Conservation (phyloP, 805 yeast species). For the Saccharomycopsis fodiens region DNA sequence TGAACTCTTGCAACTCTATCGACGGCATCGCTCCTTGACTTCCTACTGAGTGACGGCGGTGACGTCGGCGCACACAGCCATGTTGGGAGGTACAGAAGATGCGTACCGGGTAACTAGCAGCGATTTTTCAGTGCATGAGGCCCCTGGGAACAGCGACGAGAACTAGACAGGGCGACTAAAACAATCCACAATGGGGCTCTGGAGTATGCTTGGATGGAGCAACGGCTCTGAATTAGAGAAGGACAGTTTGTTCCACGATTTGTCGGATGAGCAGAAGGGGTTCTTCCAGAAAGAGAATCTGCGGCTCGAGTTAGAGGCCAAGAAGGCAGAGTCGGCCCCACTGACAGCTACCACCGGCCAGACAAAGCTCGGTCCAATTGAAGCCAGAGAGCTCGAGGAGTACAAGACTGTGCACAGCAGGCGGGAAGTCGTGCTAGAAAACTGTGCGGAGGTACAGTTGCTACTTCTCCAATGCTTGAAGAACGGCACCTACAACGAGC, state of each 20-base stretch:
- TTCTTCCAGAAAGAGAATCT: conserved; percentile 14
- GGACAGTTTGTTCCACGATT: conserved; percentile 11
- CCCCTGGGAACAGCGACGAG: no score
- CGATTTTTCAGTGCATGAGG: no score
- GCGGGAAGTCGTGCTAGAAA: conserved; percentile 16
- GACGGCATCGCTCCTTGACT: background rate
- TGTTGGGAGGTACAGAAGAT: background rate
- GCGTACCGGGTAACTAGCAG: no score
- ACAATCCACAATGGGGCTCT: conserved; percentile 10
- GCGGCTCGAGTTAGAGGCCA: conserved; percentile 15
- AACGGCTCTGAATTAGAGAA: conserved; percentile 1
- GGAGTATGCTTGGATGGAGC: conserved; percentile 2
- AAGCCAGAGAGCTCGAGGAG: conserved; percentile 9
- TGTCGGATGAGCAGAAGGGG: conserved; percentile 12
- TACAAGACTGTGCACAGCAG: conserved; percentile 7
- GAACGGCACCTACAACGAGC: conserved; percentile 16
- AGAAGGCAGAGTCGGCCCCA: conserved; percentile 11
- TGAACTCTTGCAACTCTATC: background rate
- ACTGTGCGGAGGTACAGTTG: conserved; percentile 20
- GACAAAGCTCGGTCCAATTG: conserved; percentile 1
- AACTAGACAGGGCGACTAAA: no score
- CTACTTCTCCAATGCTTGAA: conserved; percentile 15
- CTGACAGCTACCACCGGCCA: background rate
- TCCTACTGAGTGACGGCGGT: no score
- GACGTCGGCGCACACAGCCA: no score